Evolutionary conservation across 140 eudicot genomes (phyloP), one percentile per base, ranked within the genome.

Genomic region (Flaveria floridana): DNA sequence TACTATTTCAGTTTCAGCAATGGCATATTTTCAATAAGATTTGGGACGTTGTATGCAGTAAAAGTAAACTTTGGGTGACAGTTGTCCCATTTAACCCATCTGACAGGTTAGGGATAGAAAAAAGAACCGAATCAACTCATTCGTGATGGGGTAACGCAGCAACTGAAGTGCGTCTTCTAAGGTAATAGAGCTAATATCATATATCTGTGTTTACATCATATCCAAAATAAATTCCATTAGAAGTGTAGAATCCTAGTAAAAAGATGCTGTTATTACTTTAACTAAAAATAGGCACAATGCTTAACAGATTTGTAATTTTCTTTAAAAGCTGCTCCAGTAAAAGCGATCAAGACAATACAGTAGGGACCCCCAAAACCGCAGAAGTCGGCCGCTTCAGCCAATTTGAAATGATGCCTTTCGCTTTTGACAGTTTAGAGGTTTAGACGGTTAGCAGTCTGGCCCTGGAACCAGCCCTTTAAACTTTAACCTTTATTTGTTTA

Each of bases 131-230:
- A 68, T 21, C 37, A 9, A 5, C 41, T 34, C 41, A 34, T 44
- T 9, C 13, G 8, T 82, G 56, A 88, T 83, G 67, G 97, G 99
- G 82, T 91, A 95, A 56, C 88, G 86, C 41, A 95, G 85, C 75
- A 91, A 68, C 68, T 88, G 89, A 58, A 95, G 89, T 50, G 99
- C 97, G 42, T 80, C 83, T 78, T 91, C 99, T 74, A 95, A 71
- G 51, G 97, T 87, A 65, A 95, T 71, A 39, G 89, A 71, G 34
- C 68, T 78, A 3, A 84, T 72, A 58, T 88, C 95, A 73, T 86
- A 82, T 16, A 84, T 78, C 99, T 95, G 80, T 18, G 68, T 70
- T 52, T 37, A 67, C 66, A 69, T 79, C 18, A 68, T 50, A 69
- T 50, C 28, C 28, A 9, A 68, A 66, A 30, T 42, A 44, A 44